Conservation (phyloP, 495 filamentous ascomycete species). For the Aspergillus cavernicola region DNA sequence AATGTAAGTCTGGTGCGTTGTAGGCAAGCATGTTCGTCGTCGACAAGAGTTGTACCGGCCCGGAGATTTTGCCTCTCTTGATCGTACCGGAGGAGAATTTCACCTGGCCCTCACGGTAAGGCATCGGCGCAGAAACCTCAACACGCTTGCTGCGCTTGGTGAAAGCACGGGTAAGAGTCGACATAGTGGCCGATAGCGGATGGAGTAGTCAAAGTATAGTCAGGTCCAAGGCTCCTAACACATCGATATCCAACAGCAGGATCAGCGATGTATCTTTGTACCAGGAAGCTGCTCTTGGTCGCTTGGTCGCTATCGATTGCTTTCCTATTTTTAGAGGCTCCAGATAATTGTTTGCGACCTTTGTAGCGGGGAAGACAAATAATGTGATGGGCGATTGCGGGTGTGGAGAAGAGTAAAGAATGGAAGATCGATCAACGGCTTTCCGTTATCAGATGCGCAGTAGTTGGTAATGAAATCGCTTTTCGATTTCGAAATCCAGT, state of each 20-base stretch:
- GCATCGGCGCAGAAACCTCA: slow-evolving; percentile 47
- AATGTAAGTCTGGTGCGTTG: slow-evolving; percentile 78
- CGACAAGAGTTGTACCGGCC: slow-evolving; percentile 79
- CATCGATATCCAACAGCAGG: not conserved
- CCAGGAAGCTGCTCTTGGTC: not conserved
- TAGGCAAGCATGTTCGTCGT: slow-evolving; percentile 96
- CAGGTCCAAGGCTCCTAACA: not conserved
- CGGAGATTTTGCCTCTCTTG: slow-evolving; percentile 71
- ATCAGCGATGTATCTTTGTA: slow-evolving; percentile 6
- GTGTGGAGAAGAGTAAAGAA: slow-evolving; percentile 27
- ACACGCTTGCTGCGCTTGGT: slow-evolving; percentile 55
- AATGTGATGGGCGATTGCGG: slow-evolving; percentile 35
- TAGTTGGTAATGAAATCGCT: not conserved
- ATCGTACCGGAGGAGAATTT: slow-evolving; percentile 47
- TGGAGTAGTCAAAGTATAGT: not conserved
- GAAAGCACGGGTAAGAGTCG: slow-evolving; percentile 61
- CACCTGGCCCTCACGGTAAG: slow-evolving; percentile 44
- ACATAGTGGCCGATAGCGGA: slow-evolving; percentile 29
- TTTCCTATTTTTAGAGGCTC: slow-evolving; percentile 22
- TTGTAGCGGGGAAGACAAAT: slow-evolving; percentile 16
- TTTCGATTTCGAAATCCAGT: not conserved
- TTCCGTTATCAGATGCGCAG: slow-evolving; percentile 28
- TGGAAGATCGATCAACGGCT: slow-evolving; percentile 31
- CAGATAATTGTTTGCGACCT: slow-evolving; percentile 11
- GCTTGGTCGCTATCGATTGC: slow-evolving; percentile 2